Evolutionary conservation across 495 filamentous ascomycete genomes (phyloP), one percentile per base, ranked within the genome.

Genomic region (Delitschia confertaspora): DNA sequence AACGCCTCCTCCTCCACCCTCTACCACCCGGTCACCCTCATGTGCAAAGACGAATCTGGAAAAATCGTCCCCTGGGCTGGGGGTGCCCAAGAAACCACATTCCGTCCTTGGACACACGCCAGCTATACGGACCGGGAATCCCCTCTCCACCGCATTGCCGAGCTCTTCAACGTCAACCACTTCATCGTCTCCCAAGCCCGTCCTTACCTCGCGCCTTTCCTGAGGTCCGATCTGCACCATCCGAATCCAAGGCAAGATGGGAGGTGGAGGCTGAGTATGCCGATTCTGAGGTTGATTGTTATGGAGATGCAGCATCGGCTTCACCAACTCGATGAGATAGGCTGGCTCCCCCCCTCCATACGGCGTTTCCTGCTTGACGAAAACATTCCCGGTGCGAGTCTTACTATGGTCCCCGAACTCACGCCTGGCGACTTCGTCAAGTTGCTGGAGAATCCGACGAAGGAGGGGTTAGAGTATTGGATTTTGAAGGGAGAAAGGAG

Each of bases 111-210:
- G 75, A 78, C 75, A 14, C 74, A 81, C 33, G 70, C 75, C 35
- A 72, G 73, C 22, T 83, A 84, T 63, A 73, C 69, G 29, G 86
- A 85, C 45, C 78, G 77, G 32, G 81, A 89, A 57, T 83, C 83
- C 1, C 89, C 89, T 0, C 73, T 95, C 3, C 71, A 77, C 26
- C 78, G 89, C 32, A 82, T 95, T 39, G 81, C 85, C 5, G 83
- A 93, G 61, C 79, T 95, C 20, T 95, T 94, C 73, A 95, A 95
- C 60, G 81, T 94, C 50, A 88, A 87, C 62, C 83, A 88, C 67
- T 88, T 85, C 67, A 78, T 88, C 47, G 76, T 88, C 47, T 80
- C 75, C 45, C 83, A 87, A 61, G 81, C 83, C 0, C 73, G 83
- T 3, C 83, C 83, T 0, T 87, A 86, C 59, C 64, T 88, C 13